Percentiles rank a stretch among this genome's conserved stretches.
Conservation (phyloP, 495 filamentous ascomycete genomes). For the Saxophila tyrrhenica region DNA sequence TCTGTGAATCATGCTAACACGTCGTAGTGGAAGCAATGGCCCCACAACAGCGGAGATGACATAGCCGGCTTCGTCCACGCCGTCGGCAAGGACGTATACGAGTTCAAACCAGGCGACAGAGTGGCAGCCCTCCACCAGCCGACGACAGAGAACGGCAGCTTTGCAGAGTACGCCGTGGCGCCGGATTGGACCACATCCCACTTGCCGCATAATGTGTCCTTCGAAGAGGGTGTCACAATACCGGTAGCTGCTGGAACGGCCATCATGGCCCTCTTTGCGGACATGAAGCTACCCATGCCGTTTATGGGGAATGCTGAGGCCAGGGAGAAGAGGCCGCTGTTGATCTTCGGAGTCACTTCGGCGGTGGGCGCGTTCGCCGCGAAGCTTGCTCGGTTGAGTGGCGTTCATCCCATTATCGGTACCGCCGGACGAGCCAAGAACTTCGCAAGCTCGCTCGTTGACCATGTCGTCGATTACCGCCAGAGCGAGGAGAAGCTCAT, state of each 20-base stretch:
- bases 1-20: not conserved
- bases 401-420: constrained; percentile 31
- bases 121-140: constrained; percentile 33
- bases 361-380: constrained; percentile 34
- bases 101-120: constrained; percentile 35
- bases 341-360: constrained; percentile 34
- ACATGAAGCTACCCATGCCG: constrained; percentile 2
- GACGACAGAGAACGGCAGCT: constrained; percentile 24
- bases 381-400: constrained; percentile 31
- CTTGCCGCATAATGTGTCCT: constrained; percentile 31
- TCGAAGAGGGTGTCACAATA: constrained; percentile 35
- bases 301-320: not conserved
- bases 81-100: constrained; percentile 31
- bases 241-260: constrained; percentile 35
- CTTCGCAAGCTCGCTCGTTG: constrained; percentile 18
- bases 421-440: constrained; percentile 27
- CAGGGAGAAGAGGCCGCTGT: constrained; percentile 4
- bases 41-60: constrained; percentile 29
- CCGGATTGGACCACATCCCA: constrained; percentile 32
- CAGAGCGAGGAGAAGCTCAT: constrained; percentile 23
- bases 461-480: constrained; percentile 35
- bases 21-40: not conserved
- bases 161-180: constrained; percentile 33
- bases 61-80: constrained; percentile 32
- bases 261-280: constrained; percentile 28